Conservation (phyloP, 495 filamentous ascomycete genomes). For the Cudoniella acicularis region DNA sequence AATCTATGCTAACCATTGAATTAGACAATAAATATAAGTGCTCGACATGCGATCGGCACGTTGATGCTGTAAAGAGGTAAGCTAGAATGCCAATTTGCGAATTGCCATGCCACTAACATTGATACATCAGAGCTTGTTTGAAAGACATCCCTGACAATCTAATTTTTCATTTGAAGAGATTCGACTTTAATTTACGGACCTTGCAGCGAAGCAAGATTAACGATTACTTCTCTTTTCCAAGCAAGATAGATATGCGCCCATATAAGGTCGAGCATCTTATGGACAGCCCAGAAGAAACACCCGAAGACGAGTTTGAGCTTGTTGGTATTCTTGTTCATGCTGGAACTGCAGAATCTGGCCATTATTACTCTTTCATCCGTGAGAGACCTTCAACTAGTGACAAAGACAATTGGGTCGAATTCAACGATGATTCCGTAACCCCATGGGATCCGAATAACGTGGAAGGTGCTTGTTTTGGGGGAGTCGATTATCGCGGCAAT, state of each 20-base stretch:
- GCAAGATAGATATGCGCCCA: constrained; percentile 79
- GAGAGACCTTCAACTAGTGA: constrained; percentile 60
- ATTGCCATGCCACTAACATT: too few relatives aligned
- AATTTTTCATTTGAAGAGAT: constrained; percentile 94
- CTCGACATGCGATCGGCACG: constrained; percentile 82
- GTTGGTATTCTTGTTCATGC: constrained; percentile 91
- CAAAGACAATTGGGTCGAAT: constrained; percentile 73
- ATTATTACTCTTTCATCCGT: constrained; percentile 95
- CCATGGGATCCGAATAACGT: constrained; percentile 72
- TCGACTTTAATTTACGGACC: constrained; percentile 87
- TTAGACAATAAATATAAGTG: constrained; percentile 93
- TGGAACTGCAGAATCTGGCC: constrained; percentile 89
- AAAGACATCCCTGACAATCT: constrained; percentile 93
- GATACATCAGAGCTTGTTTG: constrained; percentile 64
- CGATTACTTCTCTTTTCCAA: constrained; percentile 86
- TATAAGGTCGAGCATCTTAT: constrained; percentile 88
- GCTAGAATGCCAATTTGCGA: too few relatives aligned
- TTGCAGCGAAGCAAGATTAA: constrained; percentile 92
- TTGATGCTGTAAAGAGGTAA: constrained; percentile 89
- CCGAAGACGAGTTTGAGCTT: constrained; percentile 80
- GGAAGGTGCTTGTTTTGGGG: constrained; percentile 76
- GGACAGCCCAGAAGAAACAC: constrained; percentile 47
- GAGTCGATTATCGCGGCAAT: constrained; percentile 49
- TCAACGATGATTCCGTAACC: constrained; percentile 83
- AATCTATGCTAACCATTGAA: constrained; percentile 5